phyloP scores from a whole-genome alignment of 140 eudicot species.

The Senecio squalidus region DNA sequence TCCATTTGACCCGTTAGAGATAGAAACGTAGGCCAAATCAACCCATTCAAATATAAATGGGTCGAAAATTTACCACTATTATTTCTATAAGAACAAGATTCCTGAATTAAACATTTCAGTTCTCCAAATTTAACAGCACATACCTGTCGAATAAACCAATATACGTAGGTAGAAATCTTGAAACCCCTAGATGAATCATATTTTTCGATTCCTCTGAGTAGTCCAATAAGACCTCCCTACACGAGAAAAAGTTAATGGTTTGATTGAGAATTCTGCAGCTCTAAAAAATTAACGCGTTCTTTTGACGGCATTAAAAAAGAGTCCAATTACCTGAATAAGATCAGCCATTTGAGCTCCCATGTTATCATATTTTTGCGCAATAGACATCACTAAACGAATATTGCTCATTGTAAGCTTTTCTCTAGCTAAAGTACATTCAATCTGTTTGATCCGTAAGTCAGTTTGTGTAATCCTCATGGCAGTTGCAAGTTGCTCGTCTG shows the following conservation, averaged over 20 bases:
- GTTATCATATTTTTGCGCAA: conserved; percentile 82
- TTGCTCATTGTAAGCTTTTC: conserved; percentile 87
- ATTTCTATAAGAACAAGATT: background rate
- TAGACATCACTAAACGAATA: conserved; percentile 83
- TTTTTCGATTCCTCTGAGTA: conserved; percentile 83
- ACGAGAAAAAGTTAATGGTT: conserved; percentile 3
- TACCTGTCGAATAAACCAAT: conserved; percentile 99
- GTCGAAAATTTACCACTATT: background rate
- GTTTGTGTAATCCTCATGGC: conserved; percentile 55
- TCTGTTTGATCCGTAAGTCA: conserved; percentile 48
- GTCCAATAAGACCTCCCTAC: conserved; percentile 89
- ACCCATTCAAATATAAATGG: background rate
- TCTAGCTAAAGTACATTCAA: conserved; percentile 76
- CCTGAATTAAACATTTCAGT: background rate
- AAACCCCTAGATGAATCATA: conserved; percentile 89
- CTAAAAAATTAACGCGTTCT: too few relatives aligned
- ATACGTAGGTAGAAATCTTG: conserved; percentile 85
- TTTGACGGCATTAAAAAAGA: too few relatives aligned
- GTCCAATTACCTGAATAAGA: conserved; percentile 65
- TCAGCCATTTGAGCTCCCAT: conserved; percentile 97
- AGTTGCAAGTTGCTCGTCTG: conserved; percentile 80
- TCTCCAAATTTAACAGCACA: background rate
- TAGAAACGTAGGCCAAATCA: background rate
- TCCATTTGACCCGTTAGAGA: background rate
- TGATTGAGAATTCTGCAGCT: background rate